Conservation (phyloP, 2,329 filamentous ascomycete species). For the Paracoccidioides brasiliensis region DNA sequence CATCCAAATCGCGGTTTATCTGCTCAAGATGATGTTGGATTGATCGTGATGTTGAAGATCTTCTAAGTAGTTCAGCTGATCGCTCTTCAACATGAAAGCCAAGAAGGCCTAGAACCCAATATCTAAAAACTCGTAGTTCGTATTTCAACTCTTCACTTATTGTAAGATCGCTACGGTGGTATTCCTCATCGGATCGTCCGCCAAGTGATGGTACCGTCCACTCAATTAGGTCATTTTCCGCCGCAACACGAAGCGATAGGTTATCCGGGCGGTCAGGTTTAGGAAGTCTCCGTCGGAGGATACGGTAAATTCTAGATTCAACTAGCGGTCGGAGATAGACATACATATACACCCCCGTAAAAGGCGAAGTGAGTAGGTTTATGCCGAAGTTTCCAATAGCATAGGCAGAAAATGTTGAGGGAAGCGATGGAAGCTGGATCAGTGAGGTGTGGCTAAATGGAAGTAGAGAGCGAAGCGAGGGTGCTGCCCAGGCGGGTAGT, state of each 20-base stretch:
- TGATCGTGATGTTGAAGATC: slow-evolving; percentile 18
- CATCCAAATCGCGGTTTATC: slow-evolving; percentile 6
- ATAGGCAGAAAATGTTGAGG: slow-evolving; percentile 16
- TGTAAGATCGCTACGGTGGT: slow-evolving; percentile 23
- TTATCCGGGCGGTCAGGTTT: slow-evolving; percentile 29
- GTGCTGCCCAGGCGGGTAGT: slow-evolving; percentile 22
- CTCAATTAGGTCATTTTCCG: slow-evolving; percentile 32
- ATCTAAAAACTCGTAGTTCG: slow-evolving; percentile 21
- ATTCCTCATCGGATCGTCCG: slow-evolving; percentile 29
- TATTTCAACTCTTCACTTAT: slow-evolving; percentile 26
- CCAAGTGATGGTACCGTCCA: slow-evolving; percentile 31
- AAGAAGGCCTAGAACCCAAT: slow-evolving; percentile 23
- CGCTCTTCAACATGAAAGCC: slow-evolving; percentile 12
- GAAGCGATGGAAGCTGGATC: slow-evolving; percentile 21
- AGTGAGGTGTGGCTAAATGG: slow-evolving; percentile 26
- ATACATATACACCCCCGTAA: slow-evolving; percentile 24
- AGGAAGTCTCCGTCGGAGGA: slow-evolving; percentile 29
- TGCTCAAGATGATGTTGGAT: slow-evolving; percentile 20
- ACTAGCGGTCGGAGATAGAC: slow-evolving; percentile 25
- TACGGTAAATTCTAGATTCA: slow-evolving; percentile 28
- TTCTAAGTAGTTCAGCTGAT: slow-evolving; percentile 10
- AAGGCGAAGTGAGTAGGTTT: slow-evolving; percentile 23
- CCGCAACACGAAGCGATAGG: slow-evolving; percentile 29
- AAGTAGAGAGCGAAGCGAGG: slow-evolving; percentile 21
- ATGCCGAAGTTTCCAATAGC: slow-evolving; percentile 17